Conservation (phyloP, 345 rosid species). For the Rubroshorea leprosula region DNA sequence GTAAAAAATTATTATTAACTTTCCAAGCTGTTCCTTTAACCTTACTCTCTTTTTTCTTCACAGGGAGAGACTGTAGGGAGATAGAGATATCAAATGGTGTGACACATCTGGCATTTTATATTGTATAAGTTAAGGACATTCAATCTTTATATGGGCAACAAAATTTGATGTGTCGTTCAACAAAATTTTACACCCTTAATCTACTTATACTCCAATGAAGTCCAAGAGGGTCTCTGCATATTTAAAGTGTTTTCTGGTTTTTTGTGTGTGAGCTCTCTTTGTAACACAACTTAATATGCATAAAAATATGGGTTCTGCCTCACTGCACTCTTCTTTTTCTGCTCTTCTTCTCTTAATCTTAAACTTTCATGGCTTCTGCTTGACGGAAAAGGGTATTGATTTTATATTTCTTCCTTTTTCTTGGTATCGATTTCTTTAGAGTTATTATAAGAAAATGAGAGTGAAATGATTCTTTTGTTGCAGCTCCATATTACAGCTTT, state of each 20-base stretch:
- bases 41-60: too few relatives aligned
- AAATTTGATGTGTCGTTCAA: background rate
- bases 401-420: slow-evolving; percentile 10
- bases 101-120: background rate
- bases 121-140: background rate
- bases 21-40: too few relatives aligned
- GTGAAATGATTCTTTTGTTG: slow-evolving; percentile 9
- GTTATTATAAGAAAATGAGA: background rate
- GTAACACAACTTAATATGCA: background rate
- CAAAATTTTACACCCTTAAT: background rate
- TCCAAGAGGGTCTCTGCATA: background rate
- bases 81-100: background rate
- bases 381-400: slow-evolving; percentile 36
- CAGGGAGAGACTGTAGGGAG: background rate
- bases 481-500: slow-evolving; percentile 35
- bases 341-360: slow-evolving; percentile 17
- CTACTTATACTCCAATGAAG: too few relatives aligned
- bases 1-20: background rate
- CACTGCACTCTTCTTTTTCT: background rate
- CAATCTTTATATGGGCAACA: background rate
- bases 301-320: background rate
- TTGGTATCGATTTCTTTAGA: background rate
- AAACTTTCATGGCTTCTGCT: slow-evolving; percentile 27
- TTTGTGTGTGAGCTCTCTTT: background rate
- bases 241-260: background rate